phyloP scores from a whole-genome alignment of 2,329 filamentous ascomycete genomes.

The Lasiodiplodia sp. region DNA sequence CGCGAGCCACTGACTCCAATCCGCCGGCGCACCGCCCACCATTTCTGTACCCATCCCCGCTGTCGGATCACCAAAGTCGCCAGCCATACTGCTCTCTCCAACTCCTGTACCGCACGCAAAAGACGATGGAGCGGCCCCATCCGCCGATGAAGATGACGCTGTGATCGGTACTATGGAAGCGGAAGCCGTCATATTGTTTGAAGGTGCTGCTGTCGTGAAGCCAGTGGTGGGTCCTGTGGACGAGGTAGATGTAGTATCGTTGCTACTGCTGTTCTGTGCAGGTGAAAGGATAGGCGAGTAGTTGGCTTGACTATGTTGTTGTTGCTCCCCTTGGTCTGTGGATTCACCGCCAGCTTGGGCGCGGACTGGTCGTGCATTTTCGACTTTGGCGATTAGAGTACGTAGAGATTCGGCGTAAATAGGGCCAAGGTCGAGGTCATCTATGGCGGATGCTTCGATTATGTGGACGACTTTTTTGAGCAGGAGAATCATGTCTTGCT shows the following conservation, averaged over 20 bases:
- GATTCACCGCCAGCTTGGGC: background rate
- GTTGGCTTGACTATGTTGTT: background rate
- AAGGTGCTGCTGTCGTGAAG: background rate
- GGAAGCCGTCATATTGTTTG: background rate
- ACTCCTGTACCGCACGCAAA: background rate
- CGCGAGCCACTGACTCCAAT: conserved; percentile 27
- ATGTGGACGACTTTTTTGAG: conserved; percentile 24
- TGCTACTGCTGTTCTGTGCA: background rate
- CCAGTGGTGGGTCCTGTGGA: background rate
- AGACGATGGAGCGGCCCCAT: background rate
- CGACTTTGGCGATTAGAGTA: conserved; percentile 21
- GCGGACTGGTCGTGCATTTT: conserved; percentile 9
- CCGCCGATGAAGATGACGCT: background rate
- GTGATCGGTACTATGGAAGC: background rate
- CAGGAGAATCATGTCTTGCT: conserved; percentile 14
- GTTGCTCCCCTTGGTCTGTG: background rate
- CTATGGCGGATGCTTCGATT: conserved; percentile 16
- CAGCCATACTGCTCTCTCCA: background rate
- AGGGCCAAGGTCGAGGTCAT: conserved; percentile 24
- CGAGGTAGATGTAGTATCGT: background rate
- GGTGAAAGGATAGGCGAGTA: background rate
- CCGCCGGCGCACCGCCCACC: background rate
- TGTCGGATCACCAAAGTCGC: background rate
- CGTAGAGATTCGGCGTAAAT: conserved; percentile 14
- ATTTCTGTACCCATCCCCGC: conserved; percentile 4